Base-by-base conservation (phyloP, 2,329 filamentous ascomycete species). In the Colletotrichum tabaci region DNA sequence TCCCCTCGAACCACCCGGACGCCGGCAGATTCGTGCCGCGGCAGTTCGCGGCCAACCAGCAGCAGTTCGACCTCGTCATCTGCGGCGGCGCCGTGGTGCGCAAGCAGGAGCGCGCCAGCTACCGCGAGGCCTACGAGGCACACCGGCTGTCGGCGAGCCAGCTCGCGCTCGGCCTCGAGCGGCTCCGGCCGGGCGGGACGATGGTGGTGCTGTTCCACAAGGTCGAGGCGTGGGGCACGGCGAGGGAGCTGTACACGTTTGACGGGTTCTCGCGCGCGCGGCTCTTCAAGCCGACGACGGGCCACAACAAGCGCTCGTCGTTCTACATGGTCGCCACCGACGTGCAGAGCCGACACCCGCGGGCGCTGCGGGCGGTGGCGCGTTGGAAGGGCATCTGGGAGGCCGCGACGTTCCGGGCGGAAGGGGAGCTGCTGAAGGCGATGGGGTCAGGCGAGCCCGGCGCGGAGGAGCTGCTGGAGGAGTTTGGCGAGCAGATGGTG, bases 251-350 rank as follows among this genome's bases (percentile, higher is more conserved):
- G 12, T 75, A 80, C 16, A 75, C 71, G 0, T 85, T 89, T 50
- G 73, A 64, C 16, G 75, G 77, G n/a, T 87, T 89, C 66, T 78
- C 85, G 12, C 55, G 75, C 0, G 74, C 89, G 0, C 52, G 68
- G 26, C 73, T 88, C 0, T 85, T 82, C 76, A 90, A 90, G 74
- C 86, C 85, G 0, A 73, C 9, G 2, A 75, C 9, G 1, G 74
- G 69, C 3, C 85, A 89, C 68, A 76, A 74, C 1, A 85, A 77
- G 23, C 78, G 83, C 4, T 86, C 84, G 0, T 88, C 86, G 0
- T 90, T 89, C 73, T 90, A 90, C 74, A 78, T 89, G 75, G 71
- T 90, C 12, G 87, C 87, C 2, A 82, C 76, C 1, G 74, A 83
- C 3, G 78, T 90, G 0, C 77, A 81, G 52, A 78, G 79, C 6